Evolutionary conservation across 164 flowering plant genomes (phyloP), one percentile per base, ranked within the genome.

Genomic region (Protea cynaroides): DNA sequence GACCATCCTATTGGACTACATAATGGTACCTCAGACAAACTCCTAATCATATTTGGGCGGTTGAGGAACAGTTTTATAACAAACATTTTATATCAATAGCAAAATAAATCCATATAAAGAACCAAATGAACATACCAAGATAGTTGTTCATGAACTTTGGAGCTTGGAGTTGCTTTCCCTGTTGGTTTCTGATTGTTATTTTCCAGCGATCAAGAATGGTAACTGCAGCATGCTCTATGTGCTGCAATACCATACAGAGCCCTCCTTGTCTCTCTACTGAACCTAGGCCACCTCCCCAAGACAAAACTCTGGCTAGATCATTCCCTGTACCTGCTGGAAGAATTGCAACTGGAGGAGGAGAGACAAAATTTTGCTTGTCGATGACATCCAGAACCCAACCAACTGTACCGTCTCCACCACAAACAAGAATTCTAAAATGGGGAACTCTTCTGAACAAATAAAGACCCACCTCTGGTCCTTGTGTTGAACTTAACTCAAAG

Each of bases 401-500:
- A 62, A 92, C 99, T 37, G 97, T 95, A 51, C 99, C 99, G 78
- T 95, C 99, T 66, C 99, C 99, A 13, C 99, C 99, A 79, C 99
- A 95, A 19, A 90, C 91, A 55, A 95, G 92, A 75, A 95, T 76
- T 74, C 96, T 83, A 80, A 95, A 95, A 79, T 95, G 97, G 44
- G 96, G 80, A 59, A 95, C 96, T 67, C 75, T 84, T 74, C 92
- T 81, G 77, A 95, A 95, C 52, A 95, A 69, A 69, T 79, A 79
- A 61, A 95, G 87, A 38, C 99, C 99, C 23, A 77, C 79, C 71
- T 95, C 97, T 55, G 99, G 99, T 43, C 97, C 97, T 58, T 92
- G 84, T 54, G 80, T 47, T 1, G 97, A 83, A 76, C 97, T 83
- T 79, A 92, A 74, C 76, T 92, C 97, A 73, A 90, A 72, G 68